phyloP scores from a whole-genome alignment of 164 flowering plant species.

The Amborella trichopoda region DNA sequence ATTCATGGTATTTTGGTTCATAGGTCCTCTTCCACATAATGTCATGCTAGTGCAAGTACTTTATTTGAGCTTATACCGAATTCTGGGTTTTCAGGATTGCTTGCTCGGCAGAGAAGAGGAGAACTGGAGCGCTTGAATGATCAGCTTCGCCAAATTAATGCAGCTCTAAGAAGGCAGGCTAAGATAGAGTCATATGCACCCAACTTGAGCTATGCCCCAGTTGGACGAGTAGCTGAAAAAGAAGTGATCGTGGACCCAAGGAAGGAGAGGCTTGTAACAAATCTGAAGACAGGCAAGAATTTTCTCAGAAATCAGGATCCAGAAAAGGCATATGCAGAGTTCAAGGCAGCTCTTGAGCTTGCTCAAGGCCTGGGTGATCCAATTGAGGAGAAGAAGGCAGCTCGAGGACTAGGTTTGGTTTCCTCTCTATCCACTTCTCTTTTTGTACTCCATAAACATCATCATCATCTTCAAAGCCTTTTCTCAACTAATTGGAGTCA shows the following conservation, averaged over 20 bases:
- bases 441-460: too few species aligned
- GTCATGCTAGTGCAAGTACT: too few species aligned
- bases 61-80: not conserved
- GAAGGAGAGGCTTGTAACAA: constrained; percentile 60
- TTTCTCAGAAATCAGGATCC: constrained; percentile 74
- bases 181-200: constrained; percentile 98
- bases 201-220: constrained; percentile 83
- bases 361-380: constrained; percentile 71
- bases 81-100: constrained; percentile 40
- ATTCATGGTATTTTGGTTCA: too few species aligned
- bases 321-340: constrained; percentile 61
- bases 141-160: constrained; percentile 88
- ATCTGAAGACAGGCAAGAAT: constrained; percentile 66
- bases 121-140: constrained; percentile 69
- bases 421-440: not conserved
- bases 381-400: constrained; percentile 86
- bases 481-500: too few species aligned
- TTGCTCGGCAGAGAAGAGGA: constrained; percentile 84
- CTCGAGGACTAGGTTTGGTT: constrained; percentile 81
- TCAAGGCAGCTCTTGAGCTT: constrained; percentile 71
- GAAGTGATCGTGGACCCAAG: constrained; percentile 74
- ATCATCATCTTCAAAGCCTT: too few species aligned
- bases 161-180: constrained; percentile 92
- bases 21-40: too few species aligned
- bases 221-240: constrained; percentile 47